Evolutionary conservation across 495 filamentous ascomycete genomes (phyloP).

Genomic region (Pseudoneurospora amorphoporcata): DNA sequence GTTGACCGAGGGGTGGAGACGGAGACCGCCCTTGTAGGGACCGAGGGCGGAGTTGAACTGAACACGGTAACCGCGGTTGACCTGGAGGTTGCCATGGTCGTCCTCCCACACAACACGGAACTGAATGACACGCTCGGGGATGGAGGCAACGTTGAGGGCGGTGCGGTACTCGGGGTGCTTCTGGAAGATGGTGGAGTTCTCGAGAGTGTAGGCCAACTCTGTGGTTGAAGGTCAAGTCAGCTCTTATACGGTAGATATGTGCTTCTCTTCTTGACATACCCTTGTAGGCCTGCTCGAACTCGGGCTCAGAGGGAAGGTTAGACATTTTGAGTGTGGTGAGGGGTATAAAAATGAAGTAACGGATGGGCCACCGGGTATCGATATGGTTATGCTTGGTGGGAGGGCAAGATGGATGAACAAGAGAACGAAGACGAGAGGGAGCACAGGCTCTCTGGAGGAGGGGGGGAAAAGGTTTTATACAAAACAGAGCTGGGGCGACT

Average conservation of each 20-base stretch:
- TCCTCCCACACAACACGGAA: constrained; percentile 97
- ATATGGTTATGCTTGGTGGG: constrained; percentile 4
- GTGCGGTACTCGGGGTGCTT: constrained; percentile 89
- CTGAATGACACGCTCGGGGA: constrained; percentile 93
- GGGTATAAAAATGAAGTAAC: background rate
- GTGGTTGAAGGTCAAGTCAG: constrained; percentile 5
- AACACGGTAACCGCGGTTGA: constrained; percentile 94
- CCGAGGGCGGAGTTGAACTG: constrained; percentile 98
- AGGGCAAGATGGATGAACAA: constrained; percentile 4
- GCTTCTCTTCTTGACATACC: constrained; percentile 37
- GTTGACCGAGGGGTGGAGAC: constrained; percentile 95
- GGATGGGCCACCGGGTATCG: constrained; percentile 4
- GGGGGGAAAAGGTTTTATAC: constrained; percentile 1
- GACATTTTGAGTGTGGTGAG: constrained; percentile 49
- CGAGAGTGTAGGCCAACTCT: constrained; percentile 92
- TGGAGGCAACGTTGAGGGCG: constrained; percentile 75
- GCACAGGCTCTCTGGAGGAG: constrained; percentile 1
- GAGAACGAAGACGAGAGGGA: background rate
- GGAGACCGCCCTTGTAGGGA: constrained; percentile 94
- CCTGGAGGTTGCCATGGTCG: constrained; percentile 77
- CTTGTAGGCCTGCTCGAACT: constrained; percentile 98
- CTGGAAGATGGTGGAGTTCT: constrained; percentile 86
- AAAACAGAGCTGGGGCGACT: background rate
- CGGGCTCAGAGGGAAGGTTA: constrained; percentile 78
- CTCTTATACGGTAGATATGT: background rate